These are phyloP conservation scores for Trichoderma hamatum DNA, from an alignment of 2,329 filamentous ascomycete species.

Conservation along the genomic window DNA sequence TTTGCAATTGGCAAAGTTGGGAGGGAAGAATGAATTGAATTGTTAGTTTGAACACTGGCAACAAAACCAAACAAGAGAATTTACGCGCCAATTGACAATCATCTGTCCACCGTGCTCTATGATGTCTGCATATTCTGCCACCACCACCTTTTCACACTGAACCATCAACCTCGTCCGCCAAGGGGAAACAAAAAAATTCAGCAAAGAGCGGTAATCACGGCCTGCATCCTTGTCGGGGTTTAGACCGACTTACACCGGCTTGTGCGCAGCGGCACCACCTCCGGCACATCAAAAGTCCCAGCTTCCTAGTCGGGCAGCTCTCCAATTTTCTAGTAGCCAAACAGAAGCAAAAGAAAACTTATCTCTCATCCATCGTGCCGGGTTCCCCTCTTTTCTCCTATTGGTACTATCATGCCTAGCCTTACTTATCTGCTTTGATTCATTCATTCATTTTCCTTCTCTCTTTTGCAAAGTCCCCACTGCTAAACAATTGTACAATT, in stretches of 20 bases:
- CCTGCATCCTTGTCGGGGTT: background rate
- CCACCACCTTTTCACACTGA: background rate
- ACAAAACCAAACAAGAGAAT: background rate
- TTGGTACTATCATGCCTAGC: background rate
- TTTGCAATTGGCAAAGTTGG: background rate
- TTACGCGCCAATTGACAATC: background rate
- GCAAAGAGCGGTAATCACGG: constrained; percentile 3
- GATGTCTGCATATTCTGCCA: background rate
- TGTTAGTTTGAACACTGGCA: background rate
- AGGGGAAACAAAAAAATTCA: background rate
- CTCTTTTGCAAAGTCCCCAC: background rate
- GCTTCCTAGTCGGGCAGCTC: constrained; percentile 19
- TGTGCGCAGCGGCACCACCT: constrained; percentile 5
- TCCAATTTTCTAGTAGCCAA: background rate
- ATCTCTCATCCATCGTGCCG: background rate
- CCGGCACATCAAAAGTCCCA: constrained; percentile 24
- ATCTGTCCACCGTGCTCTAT: background rate
- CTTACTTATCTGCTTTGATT: background rate
- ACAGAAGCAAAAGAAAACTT: background rate
- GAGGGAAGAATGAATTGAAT: background rate
- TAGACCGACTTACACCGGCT: background rate
- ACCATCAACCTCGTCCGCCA: background rate
- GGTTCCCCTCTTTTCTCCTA: background rate
- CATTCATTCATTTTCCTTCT: background rate
- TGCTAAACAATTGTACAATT: background rate